Evolutionary conservation across 2,329 filamentous ascomycete genomes (phyloP), one percentile per base, ranked within the genome.

Genomic region (Pseudocercospora vitis): DNA sequence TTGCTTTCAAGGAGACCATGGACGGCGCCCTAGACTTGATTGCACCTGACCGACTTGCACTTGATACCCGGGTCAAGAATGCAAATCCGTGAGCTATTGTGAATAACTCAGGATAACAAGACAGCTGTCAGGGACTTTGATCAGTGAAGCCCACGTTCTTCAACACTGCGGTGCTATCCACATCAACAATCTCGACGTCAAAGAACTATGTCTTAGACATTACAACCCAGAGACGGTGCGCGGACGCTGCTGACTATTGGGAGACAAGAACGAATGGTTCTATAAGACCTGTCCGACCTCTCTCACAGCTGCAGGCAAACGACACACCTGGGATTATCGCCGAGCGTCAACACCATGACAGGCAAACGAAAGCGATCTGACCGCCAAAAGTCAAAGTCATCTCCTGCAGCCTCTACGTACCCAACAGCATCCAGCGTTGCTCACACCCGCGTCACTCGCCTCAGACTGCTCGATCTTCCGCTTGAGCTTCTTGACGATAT

Each of bases 21-120:
- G 81, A 78, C 61, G 78, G 78, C 3, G 79, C 78, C 12, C 77
- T 86, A 18, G 78, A 81, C 48, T 65, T 86, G 60, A 74, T 77
- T 42, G 74, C 79, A 40, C 81, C 79, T 1, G 81, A 86, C 67
- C 73, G 83, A 46, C 68, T 86, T 46, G 73, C 78, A 21, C 69
- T 86, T 57, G 82, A 86, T 65, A 82, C 82, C 2, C 74, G 82
- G 52, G 79, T 83, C 32, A 83, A 53, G 24, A 54, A 54, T 21
- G 45, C 24, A 18, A 23, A 21, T 37, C 18, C n/a, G 2, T 14
- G 12, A 12, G 14, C 8, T 37, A 37, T 37, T n/a, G 11, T 14
- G 33, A 16, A n/a, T n/a, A n/a, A n/a, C n/a, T n/a, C n/a, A n/a
- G n/a, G n/a, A n/a, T n/a, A n/a, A n/a, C n/a, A n/a, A n/a, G n/a